These are phyloP conservation scores for Thraustochytrium striatum DNA, from an alignment of 352 stramenopile species.

Conservation along the genomic window DNA sequence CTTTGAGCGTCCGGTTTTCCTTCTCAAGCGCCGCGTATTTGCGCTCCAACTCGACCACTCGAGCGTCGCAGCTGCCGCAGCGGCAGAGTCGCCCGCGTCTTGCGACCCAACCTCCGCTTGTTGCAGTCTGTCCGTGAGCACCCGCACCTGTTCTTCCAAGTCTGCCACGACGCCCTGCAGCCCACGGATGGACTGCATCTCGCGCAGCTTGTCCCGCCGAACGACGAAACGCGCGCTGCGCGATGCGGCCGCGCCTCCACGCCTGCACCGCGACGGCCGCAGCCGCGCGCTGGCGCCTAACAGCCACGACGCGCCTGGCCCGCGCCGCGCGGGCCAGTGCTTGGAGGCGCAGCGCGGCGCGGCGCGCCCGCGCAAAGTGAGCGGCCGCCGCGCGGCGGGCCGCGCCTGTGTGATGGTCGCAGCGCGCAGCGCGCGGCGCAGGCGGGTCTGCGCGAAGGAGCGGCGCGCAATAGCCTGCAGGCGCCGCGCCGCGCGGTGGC, in stretches of 20 bases:
- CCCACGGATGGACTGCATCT: not conserved
- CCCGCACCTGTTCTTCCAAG: not conserved
- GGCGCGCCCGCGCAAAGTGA: not conserved
- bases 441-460: not conserved
- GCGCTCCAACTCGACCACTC: no score
- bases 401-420: no score
- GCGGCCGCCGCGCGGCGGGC: no score
- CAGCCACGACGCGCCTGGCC: not conserved
- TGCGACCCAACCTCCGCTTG: no score
- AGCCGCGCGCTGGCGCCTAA: no score
- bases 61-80: no score
- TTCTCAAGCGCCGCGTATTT: no score
- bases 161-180: not conserved
- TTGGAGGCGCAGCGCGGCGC: not conserved
- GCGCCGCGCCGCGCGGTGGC: not conserved
- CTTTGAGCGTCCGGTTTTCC: no score
- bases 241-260: no score
- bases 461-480: not conserved
- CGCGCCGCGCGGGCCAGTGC: not conserved
- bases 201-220: not conserved
- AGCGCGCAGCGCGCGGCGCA: not conserved
- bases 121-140: no score
- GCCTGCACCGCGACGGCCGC: no score
- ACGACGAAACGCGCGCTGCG: not conserved
- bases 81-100: no score